Evolutionary conservation across 2,329 filamentous ascomycete species (phyloP), one percentile per base, ranked within the genome.

Genomic region (Pseudopyricularia javanii): DNA sequence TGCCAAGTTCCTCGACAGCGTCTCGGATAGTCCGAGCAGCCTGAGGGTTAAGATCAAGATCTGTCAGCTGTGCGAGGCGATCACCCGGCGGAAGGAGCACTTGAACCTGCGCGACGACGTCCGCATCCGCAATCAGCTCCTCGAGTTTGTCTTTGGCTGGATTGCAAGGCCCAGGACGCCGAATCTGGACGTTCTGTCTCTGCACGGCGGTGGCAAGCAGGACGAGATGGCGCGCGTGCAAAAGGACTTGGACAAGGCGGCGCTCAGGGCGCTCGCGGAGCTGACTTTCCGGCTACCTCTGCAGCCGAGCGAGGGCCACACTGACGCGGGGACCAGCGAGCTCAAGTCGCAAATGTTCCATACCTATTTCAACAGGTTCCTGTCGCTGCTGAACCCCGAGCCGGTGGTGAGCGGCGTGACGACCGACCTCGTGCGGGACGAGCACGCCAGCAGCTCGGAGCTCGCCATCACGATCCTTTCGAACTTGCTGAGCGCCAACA

Each of bases 291-390:
- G 82, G 11, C 69, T 86, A 4, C 82, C 83, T 15, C 68, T 86
- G 14, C 83, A 86, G 57, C 80, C 82, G 1, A 75, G 75, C 1
- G 82, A 86, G 51, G 79, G 78, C 5, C 80, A 83, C 57, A 80
- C 74, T 12, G 83, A 86, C 64, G 81, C 79, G 1, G 79, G 81
- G 47, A 81, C 79, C 52, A 84, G 80, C 57, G 83, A 85, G 63
- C 72, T 83, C 51, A 86, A 86, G 61, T 83, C 80, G 1, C 79
- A 85, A 59, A 82, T 86, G 76, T 86, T 86, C 60, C 80, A 84
- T 56, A 80, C 77, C 7, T 86, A 86, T 62, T 86, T 86, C 66
- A 85, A 83, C 56, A 73, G 81, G 7, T 86, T 86, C 60, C 68
- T 86, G 20, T 83, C 80, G 0, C 68, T 86, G 4, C 69, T 86